Base-by-base conservation (phyloP, 2,329 filamentous ascomycete genomes). In the Penicillium sp. region DNA sequence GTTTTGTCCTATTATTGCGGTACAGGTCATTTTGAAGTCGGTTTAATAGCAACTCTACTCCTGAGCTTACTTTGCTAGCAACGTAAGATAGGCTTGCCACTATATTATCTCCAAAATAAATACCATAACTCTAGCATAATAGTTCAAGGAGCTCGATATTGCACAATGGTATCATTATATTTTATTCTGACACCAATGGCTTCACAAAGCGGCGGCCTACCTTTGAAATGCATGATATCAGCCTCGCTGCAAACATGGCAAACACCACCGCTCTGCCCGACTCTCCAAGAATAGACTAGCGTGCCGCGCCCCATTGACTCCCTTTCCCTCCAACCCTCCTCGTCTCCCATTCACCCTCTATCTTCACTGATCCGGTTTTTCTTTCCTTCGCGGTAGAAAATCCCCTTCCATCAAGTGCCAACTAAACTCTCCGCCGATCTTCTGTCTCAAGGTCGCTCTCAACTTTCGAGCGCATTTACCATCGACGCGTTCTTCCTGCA, bases 281-380 rank as follows among this genome's bases (percentile, higher is more conserved):
- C 47, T 22, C 35, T 63, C 63, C n/a, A 53, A 67, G 60, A 25
- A n/a, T 27, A 56, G 64, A 25, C 53, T 69, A 67, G 64, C 50
- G 59, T 22, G 26, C 26, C 43, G 37, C 57, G 49, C 55, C 60
- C 35, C 29, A 31, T 43, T 44, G 18, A 23, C 50, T 52, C 29
- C 29, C 29, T 46, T 44, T 33, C 41, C 42, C 35, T 50, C 27
- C 49, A 25, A 37, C 41, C 15, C 41, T 26, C 42, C 14, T 45
- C 14, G 20, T 40, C 46, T 22, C 12, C 18, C 45, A 15, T 37
- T 46, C 44, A 46, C 29, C 14, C 44, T 47, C 26, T 47, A 33
- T 18, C 46, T 20, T 40, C 31, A 48, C 27, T 25, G 18, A 22
- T 9, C 23, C 25, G 45, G 20, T 35, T 35, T 23, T 48, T 37